phyloP scores from a whole-genome alignment of 1,284 basidiomycete genomes.

The Moniliophthora roreri region DNA sequence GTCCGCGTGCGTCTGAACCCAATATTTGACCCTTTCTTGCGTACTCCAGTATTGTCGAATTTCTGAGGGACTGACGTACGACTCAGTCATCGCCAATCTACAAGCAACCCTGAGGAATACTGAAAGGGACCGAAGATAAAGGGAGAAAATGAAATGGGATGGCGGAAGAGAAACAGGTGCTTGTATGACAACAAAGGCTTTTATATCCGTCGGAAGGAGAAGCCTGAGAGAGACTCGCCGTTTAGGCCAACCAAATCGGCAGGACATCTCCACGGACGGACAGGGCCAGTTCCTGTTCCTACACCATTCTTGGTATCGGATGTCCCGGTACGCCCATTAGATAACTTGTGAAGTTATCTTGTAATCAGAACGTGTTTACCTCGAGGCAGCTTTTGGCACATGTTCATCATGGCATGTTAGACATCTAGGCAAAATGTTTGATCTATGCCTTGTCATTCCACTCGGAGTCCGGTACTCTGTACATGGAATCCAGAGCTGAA shows the following conservation, averaged over 20 bases:
- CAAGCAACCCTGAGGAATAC: conserved; percentile 5
- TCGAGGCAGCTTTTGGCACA: conserved; percentile 32
- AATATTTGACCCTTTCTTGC: conserved; percentile 58
- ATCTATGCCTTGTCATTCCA: background rate
- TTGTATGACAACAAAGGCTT: conserved; percentile 4
- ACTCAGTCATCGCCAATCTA: conserved; percentile 58
- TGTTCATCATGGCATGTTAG: conserved; percentile 3
- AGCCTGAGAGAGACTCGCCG: conserved; percentile 5
- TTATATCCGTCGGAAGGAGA: conserved; percentile 11
- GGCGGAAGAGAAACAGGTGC: conserved; percentile 4
- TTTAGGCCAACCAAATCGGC: conserved; percentile 6
- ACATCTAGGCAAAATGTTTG: background rate
- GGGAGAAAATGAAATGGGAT: background rate
- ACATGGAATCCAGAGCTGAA: too few species aligned
- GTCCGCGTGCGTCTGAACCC: conserved; percentile 50
- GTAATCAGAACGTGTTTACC: conserved; percentile 47
- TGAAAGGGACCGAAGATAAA: conserved; percentile 10
- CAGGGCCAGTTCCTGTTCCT: background rate
- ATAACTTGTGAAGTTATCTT: conserved; percentile 19
- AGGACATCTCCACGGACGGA: conserved; percentile 9
- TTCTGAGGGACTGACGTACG: conserved; percentile 57
- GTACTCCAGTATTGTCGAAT: conserved; percentile 54
- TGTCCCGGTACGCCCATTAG: conserved; percentile 1
- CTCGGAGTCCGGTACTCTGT: too few species aligned
- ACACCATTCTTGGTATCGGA: conserved; percentile 4